Evolutionary conservation across 257 asterid species (phyloP).

Genomic region (Sherardia arvensis): DNA sequence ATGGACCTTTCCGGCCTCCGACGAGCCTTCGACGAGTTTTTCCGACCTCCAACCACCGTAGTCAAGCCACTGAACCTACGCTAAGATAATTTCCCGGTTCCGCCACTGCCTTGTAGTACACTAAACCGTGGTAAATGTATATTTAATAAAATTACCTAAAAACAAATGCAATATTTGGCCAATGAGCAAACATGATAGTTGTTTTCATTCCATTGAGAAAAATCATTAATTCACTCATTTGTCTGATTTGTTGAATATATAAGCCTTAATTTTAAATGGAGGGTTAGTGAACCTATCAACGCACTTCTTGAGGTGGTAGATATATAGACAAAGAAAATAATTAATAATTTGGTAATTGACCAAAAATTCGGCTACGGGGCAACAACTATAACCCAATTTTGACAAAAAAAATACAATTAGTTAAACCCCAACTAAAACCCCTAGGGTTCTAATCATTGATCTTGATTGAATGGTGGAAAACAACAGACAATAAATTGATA

Average conservation of each 20-base stretch:
- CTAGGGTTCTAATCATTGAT: constrained; percentile 14
- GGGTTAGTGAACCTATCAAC: not conserved
- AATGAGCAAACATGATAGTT: not conserved
- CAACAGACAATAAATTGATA: not conserved
- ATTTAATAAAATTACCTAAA: no score
- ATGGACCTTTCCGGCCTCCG: no score
- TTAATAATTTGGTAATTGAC: constrained; percentile 10
- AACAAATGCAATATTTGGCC: no score
- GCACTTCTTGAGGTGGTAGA: constrained; percentile 31
- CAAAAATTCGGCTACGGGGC: constrained; percentile 12
- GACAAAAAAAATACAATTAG: constrained; percentile 14
- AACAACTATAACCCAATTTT: constrained; percentile 18
- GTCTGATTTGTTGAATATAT: not conserved
- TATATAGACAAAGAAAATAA: constrained; percentile 16
- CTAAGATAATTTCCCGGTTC: no score
- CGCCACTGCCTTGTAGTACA: no score
- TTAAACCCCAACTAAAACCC: not conserved
- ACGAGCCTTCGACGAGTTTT: no score
- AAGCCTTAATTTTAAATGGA: not conserved
- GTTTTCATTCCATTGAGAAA: no score
- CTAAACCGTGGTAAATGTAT: no score
- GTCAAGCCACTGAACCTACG: no score
- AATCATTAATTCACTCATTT: no score
- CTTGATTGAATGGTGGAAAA: not conserved
- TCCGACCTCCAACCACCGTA: no score